phyloP scores from a whole-genome alignment of 1,284 basidiomycete genomes.

The Cystobasidiaceae sp. region DNA sequence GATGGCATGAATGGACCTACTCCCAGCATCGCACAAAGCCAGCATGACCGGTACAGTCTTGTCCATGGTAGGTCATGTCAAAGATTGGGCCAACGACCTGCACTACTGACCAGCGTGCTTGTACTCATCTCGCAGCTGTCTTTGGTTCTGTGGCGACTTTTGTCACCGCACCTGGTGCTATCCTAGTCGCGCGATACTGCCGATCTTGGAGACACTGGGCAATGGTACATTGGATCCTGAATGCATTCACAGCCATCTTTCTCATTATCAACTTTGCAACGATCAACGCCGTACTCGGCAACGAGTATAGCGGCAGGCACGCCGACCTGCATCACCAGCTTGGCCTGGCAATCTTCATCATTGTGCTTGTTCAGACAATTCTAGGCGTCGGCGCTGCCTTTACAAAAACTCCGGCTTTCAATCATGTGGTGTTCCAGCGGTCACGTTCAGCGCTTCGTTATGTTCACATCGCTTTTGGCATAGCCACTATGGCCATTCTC shows the following conservation, averaged over 20 bases:
- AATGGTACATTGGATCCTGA: not conserved
- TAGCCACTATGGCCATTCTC: conserved; percentile 10
- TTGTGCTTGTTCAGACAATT: not conserved
- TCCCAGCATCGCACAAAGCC: not conserved
- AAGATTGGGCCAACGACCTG: not conserved
- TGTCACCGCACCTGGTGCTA: not conserved
- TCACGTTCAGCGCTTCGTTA: conserved; percentile 4
- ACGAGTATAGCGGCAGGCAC: not conserved
- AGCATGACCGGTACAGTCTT: conserved; percentile 7
- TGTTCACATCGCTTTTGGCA: conserved; percentile 24
- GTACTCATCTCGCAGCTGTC: not conserved
- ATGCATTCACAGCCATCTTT: conserved; percentile 57
- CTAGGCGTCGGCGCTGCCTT: conserved; percentile 5
- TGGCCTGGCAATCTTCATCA: conserved; percentile 20
- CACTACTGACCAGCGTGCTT: not conserved
- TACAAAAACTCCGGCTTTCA: conserved; percentile 8
- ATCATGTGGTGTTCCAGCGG: conserved; percentile 2
- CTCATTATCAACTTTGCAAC: conserved; percentile 73
- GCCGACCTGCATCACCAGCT: conserved; percentile 18
- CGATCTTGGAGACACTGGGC: conserved; percentile 14
- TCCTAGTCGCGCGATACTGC: conserved; percentile 13
- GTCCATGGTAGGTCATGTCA: not conserved
- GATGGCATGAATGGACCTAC: too few relatives aligned
- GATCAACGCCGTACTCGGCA: conserved; percentile 39
- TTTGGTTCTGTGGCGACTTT: conserved; percentile 10